Evolutionary conservation across 139 green algal species (phyloP).

Genomic region (Yamagishiella unicocca): DNA sequence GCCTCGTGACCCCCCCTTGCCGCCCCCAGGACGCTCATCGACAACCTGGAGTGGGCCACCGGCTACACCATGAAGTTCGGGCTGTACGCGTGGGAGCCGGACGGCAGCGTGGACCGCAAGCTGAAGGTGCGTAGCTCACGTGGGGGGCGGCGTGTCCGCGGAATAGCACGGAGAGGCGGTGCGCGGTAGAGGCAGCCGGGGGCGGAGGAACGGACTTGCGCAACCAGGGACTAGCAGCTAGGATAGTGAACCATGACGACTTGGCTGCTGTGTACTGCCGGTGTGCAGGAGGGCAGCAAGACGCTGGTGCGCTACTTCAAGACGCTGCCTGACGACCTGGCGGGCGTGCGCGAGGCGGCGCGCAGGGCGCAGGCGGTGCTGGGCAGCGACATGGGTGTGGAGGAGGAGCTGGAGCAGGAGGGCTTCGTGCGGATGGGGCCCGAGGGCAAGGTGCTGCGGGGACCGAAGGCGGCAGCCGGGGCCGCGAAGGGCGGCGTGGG

Average conservation of each 20-base stretch:
- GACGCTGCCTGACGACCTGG: slow-evolving; percentile 54
- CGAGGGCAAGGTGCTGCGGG: slow-evolving; percentile 6
- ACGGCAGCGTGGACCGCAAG: slow-evolving; percentile 61
- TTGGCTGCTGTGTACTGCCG: too few relatives aligned
- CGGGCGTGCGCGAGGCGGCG: slow-evolving; percentile 27
- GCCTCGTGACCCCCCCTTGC: neutral
- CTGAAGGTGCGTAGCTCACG: slow-evolving; percentile 40
- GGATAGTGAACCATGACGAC: too few relatives aligned
- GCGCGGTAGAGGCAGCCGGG: too few relatives aligned
- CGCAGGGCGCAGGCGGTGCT: slow-evolving; percentile 27
- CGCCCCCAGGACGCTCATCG: slow-evolving; percentile 70
- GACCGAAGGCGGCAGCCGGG: neutral
- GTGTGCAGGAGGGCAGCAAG: slow-evolving; percentile 43
- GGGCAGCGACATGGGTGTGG: slow-evolving; percentile 50
- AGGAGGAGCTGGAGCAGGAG: slow-evolving; percentile 48
- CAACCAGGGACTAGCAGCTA: too few relatives aligned
- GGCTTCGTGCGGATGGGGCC: slow-evolving; percentile 24
- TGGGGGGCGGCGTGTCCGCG: too few relatives aligned
- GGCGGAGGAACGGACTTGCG: too few relatives aligned
- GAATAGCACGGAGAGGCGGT: too few relatives aligned
- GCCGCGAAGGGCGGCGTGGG: slow-evolving; percentile 33
- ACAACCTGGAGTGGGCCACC: slow-evolving; percentile 82
- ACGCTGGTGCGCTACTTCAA: slow-evolving; percentile 62
- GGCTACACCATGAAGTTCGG: slow-evolving; percentile 82
- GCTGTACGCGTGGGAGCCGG: slow-evolving; percentile 75